Base-by-base conservation (phyloP, 768 basidiomycete species). In the Lentinus brumalis region DNA sequence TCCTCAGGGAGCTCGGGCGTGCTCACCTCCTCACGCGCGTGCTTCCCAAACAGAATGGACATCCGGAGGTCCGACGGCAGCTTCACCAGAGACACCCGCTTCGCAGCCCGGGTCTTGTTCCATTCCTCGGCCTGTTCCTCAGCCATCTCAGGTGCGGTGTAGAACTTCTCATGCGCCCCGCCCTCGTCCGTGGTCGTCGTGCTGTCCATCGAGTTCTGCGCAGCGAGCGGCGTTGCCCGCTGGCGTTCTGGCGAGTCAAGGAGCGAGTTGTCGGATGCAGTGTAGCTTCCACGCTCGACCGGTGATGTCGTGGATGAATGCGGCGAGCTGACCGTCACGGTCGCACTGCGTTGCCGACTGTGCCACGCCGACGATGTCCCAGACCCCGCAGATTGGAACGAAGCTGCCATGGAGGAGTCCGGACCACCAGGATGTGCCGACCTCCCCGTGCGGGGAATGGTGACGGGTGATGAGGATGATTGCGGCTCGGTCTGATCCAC, bases 111-210 rank as follows among this genome's bases (percentile, higher is more conserved):
- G 1, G 93, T 95, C 71, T 86, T 86, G 74, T 91, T 79, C 93
- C 93, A 95, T 53, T 89, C 88, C 71, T 94, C 92, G n/a, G 93
- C 92, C 72, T 88, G 81, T 71, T 93, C 91, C 47, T 82, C 81
- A 30, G 71, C 71, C 21, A 69, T 76, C 67, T 87, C 85, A 16
- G 71, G 72, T 32, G 76, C 78, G 26, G 78, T 79, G 63, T 75
- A 77, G 66, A 78, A 78, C 53, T 75, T 79, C 65, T 85, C 83
- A 58, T 81, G 83, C 8, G 53, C 7, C n/a, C 29, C 47, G 3
- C 35, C 49, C 53, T 40, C 66, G 18, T 63, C 66, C 10, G 53
- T 62, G 49, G 59, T 63, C 44, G 60, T 35, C 10, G 61, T 61
- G 55, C 63, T 66, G 50, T 64, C 63, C 35, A 64, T 18, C 50